Base-by-base conservation (phyloP, 2,329 filamentous ascomycete species). In the Oidium heveae region DNA sequence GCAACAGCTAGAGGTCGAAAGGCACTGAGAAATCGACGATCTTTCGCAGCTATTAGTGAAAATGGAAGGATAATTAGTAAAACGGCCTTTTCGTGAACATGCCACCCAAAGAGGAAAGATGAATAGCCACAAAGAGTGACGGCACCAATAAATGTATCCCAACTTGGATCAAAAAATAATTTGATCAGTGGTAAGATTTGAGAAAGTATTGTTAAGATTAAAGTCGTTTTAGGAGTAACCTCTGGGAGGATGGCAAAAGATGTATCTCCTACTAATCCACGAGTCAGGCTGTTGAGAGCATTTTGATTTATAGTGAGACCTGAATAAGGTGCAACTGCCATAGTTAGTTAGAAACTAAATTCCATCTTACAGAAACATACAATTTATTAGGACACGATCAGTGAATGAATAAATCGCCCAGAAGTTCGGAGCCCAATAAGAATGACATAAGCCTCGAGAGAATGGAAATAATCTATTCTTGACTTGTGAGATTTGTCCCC, bases 81-180 rank as follows among this genome's bases (percentile, higher is more conserved):
- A 56, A 98, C 84, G 1, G 91, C 91, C 68, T 98, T 98, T 66
- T 98, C 91, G 63, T 98, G 91, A 9, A 98, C 91, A 64, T 98
- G 91, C 87, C 89, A 98, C 55, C 91, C 89, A 62, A 96, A 96
- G 10, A 98, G 74, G 69, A 98, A 98, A 0, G 89, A 95, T 0
- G 89, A 84, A 65, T 95, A 98, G 56, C 86, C 91, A 64, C 91
- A 96, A 16, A 96, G 77, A 0, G 89, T 95, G 47, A 94, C 76
- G 0, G 86, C 82, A 3, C 86, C 86, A 44, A 96, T 76, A 65
- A 98, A 96, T 55, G 77, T 83, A 58, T 94, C 84, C 85, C 86
- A 94, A 0, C 78, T 86, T 1, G 87, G 86, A 53, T 75, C 73
- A 49, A 77, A 64, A 69, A 94, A 94, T 41, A 96, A 77, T 67